Conservation (phyloP, 179 eudicot genomes). For the Carnegiea gigantea region DNA sequence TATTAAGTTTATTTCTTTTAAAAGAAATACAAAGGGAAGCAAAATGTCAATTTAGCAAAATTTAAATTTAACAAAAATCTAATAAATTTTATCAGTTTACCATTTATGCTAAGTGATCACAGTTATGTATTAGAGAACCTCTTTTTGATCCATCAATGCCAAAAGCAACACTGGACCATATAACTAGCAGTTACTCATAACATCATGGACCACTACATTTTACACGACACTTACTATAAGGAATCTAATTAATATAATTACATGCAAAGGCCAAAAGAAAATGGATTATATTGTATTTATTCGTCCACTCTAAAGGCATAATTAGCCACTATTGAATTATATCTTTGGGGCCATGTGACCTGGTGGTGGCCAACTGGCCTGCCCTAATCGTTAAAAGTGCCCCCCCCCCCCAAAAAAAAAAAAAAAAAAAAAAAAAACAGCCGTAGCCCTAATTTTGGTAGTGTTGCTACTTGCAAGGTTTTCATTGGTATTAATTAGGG, state of each 20-base stretch:
- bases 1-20: too few relatives aligned
- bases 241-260: slow-evolving; percentile 11
- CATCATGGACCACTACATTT: background rate
- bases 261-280: slow-evolving; percentile 18
- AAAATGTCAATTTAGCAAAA: too few relatives aligned
- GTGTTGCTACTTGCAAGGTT: slow-evolving; percentile 8
- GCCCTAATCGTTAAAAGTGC: slow-evolving; percentile 12
- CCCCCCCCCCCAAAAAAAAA: background rate
- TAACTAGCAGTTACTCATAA: background rate
- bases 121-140: background rate
- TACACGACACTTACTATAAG: background rate
- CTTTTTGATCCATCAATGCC: background rate
- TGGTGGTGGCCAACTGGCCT: slow-evolving; percentile 38
- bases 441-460: background rate
- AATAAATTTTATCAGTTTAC: too few relatives aligned
- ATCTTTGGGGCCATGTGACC: slow-evolving; percentile 22
- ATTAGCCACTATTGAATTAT: slow-evolving; percentile 13
- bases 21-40: too few relatives aligned
- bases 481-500: slow-evolving; percentile 14
- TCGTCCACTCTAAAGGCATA: slow-evolving; percentile 8
- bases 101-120: too few relatives aligned
- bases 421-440: background rate
- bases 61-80: too few relatives aligned
- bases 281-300: slow-evolving; percentile 16
- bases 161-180: background rate